Conservation (phyloP, 2,329 filamentous ascomycete species). For the Scedosporium boydii region DNA sequence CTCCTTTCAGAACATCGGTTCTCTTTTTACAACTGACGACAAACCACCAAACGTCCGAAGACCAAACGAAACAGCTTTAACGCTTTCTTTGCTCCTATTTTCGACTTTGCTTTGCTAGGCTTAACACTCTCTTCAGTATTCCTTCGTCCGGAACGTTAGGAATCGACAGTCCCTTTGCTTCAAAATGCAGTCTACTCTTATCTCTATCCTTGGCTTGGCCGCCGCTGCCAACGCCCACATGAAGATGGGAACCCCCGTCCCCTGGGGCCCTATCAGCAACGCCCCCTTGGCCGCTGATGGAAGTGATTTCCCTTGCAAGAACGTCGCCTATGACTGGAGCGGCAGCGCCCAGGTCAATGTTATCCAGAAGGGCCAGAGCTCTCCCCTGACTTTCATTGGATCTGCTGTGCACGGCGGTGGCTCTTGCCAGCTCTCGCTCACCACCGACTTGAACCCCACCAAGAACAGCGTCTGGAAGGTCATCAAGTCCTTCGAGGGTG, state of each 20-base stretch:
- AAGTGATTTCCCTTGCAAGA: conserved; percentile 76
- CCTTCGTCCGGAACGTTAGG: conserved; percentile 31
- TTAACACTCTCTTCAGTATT: background rate
- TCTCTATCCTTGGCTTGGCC: conserved; percentile 44
- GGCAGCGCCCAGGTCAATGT: conserved; percentile 33
- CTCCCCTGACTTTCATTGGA: conserved; percentile 55
- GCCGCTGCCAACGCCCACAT: conserved; percentile 64
- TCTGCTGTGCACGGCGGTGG: conserved; percentile 80
- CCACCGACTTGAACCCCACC: conserved; percentile 63
- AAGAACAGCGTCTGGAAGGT: conserved; percentile 70
- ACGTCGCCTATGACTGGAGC: conserved; percentile 33
- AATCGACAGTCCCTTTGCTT: conserved; percentile 28
- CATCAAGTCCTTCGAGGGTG: conserved; percentile 78
- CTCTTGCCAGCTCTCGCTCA: conserved; percentile 82
- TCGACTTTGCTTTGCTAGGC: background rate
- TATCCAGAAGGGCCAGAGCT: conserved; percentile 38
- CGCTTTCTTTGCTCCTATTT: too few relatives aligned
- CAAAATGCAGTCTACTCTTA: conserved; percentile 37
- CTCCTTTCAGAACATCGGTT: conserved; percentile 10
- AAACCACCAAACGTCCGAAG: conserved; percentile 1
- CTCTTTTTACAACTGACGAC: background rate
- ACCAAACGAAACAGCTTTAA: background rate
- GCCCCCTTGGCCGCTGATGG: conserved; percentile 52
- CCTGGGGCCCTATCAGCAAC: conserved; percentile 49
- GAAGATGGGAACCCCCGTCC: conserved; percentile 57